phyloP scores from a whole-genome alignment of 1,284 basidiomycete genomes.

The Phylloboletellus chloephorus region DNA sequence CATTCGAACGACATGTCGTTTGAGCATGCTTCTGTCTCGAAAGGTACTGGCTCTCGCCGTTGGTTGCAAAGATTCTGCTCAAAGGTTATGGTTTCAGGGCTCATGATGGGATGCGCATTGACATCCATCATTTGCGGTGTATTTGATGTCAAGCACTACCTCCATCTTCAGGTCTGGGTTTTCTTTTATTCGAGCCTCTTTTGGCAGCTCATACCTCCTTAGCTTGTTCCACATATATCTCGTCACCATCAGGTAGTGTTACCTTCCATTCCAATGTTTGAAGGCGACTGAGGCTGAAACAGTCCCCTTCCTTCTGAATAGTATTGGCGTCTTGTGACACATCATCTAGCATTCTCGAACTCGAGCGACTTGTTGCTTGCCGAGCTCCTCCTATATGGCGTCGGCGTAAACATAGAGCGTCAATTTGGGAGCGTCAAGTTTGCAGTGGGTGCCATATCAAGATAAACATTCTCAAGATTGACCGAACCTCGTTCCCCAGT shows the following conservation, averaged over 20 bases:
- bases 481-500: conserved; percentile 41
- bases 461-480: conserved; percentile 1
- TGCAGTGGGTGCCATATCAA: conserved; percentile 54
- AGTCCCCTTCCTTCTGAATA: conserved; percentile 32
- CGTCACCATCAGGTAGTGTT: conserved; percentile 58
- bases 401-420: conserved; percentile 72
- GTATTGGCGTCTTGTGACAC: conserved; percentile 80
- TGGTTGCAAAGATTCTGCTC: neutral
- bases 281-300: conserved; percentile 23
- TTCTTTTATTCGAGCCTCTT: conserved; percentile 7
- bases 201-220: conserved; percentile 9
- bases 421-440: conserved; percentile 85
- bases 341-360: conserved; percentile 77
- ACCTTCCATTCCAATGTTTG: conserved; percentile 2
- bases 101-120: conserved; percentile 68
- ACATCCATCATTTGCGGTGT: conserved; percentile 69
- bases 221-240: conserved; percentile 69
- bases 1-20: conserved; percentile 54
- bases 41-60: conserved; percentile 44
- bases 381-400: conserved; percentile 70
- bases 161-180: conserved; percentile 67
- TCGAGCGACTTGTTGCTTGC: conserved; percentile 82
- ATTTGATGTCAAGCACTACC: conserved; percentile 82
- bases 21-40: conserved; percentile 72
- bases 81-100: conserved; percentile 41